phyloP scores from a whole-genome alignment of 2,329 filamentous ascomycete species.

The Fusarium burgessii region DNA sequence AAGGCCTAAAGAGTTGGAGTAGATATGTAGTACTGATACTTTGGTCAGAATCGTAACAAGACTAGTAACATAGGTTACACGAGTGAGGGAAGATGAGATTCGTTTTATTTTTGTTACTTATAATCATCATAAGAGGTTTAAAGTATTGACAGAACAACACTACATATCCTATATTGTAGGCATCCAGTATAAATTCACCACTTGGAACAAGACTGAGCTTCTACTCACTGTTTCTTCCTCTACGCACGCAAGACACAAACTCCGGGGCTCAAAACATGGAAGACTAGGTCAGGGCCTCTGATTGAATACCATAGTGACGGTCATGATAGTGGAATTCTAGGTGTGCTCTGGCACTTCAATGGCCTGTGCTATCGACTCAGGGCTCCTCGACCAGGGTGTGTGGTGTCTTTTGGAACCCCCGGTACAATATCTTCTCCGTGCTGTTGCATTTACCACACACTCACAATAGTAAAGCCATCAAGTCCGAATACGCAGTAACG shows the following conservation, averaged over 20 bases:
- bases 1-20: slow-evolving; percentile 15
- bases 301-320: slow-evolving; percentile 39
- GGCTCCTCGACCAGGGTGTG: slow-evolving; percentile 6
- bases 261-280: slow-evolving; percentile 11
- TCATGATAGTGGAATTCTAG: slow-evolving; percentile 36
- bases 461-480: not conserved
- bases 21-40: slow-evolving; percentile 5
- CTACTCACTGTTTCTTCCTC: slow-evolving; percentile 1
- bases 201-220: not conserved
- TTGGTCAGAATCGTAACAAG: not conserved
- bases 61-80: not conserved
- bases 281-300: slow-evolving; percentile 13
- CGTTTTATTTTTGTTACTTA: not conserved
- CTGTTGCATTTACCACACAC: slow-evolving; percentile 15
- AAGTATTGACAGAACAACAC: not conserved
- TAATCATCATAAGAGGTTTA: not conserved
- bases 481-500: slow-evolving; percentile 32
- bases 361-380: slow-evolving; percentile 31
- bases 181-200: not conserved
- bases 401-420: slow-evolving; percentile 27
- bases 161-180: not conserved
- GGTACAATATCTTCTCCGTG: slow-evolving; percentile 22
- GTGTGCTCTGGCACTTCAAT: slow-evolving; percentile 32
- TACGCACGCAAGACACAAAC: slow-evolving; percentile 2
- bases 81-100: not conserved